These are phyloP conservation scores for Casuarina cunninghamiana DNA, from an alignment of 306 rosid genomes.

Conservation along the genomic window DNA sequence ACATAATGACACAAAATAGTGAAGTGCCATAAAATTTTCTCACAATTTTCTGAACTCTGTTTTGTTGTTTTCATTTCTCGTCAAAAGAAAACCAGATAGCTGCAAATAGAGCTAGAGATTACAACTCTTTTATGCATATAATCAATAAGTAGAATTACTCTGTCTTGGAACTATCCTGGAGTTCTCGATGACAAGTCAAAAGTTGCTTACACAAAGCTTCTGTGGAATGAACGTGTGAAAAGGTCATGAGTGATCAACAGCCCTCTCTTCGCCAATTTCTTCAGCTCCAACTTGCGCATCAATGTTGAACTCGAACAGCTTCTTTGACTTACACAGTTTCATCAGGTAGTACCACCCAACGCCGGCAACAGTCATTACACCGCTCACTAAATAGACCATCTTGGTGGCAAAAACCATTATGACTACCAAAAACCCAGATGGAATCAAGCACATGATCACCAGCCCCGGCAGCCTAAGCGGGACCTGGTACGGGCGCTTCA, in stretches of 20 bases:
- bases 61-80: no score
- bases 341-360: slow-evolving; percentile 40
- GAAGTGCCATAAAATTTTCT: no score
- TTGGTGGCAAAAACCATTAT: slow-evolving; percentile 49
- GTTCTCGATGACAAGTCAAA: no score
- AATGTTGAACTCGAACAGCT: slow-evolving; percentile 3
- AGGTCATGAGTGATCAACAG: not conserved
- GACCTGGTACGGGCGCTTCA: slow-evolving; percentile 45
- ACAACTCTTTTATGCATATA: not conserved
- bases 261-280: not conserved
- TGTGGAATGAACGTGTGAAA: not conserved
- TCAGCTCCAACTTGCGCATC: not conserved
- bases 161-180: no score
- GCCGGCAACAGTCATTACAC: slow-evolving; percentile 45
- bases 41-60: no score
- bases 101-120: not conserved
- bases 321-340: slow-evolving; percentile 33
- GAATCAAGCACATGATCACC: slow-evolving; percentile 46
- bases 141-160: no score
- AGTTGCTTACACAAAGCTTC: not conserved
- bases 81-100: not conserved
- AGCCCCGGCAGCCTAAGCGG: slow-evolving; percentile 46
- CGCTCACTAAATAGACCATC: slow-evolving; percentile 46
- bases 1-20: no score
- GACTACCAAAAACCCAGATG: slow-evolving; percentile 46